Evolutionary conservation across 768 basidiomycete genomes (phyloP).

Genomic region (Lentinus brumalis): DNA sequence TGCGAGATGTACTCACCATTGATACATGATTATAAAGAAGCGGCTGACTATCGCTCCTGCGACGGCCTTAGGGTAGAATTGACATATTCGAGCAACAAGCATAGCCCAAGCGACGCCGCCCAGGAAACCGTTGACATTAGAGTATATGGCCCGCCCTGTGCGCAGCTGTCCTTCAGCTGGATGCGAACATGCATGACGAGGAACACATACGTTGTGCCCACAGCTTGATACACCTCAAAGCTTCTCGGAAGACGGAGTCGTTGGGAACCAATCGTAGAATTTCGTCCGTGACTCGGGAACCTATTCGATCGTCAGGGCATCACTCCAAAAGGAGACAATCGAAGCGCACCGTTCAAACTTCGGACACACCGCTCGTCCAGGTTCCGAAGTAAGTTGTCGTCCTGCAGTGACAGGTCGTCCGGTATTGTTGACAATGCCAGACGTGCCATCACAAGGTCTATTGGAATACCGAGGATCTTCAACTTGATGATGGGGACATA

Average conservation of each 20-base stretch:
- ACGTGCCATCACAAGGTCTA: constrained; percentile 94
- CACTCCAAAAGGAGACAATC: not conserved
- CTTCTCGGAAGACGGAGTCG: constrained; percentile 91
- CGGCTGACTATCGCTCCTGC: constrained; percentile 96
- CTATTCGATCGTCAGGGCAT: constrained; percentile 40
- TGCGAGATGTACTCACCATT: constrained; percentile 64
- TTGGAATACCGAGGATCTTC: constrained; percentile 87
- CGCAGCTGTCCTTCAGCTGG: not conserved
- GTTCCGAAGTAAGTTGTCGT: constrained; percentile 90
- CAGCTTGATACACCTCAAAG: constrained; percentile 92
- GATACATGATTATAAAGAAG: constrained; percentile 98
- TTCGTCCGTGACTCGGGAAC: constrained; percentile 94
- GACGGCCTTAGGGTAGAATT: constrained; percentile 92
- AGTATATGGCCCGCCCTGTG: constrained; percentile 92
- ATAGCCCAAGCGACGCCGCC: constrained; percentile 99
- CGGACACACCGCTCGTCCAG: constrained; percentile 93
- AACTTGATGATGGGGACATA: constrained; percentile 95
- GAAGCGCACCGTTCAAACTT: constrained; percentile 81
- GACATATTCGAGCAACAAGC: constrained; percentile 98
- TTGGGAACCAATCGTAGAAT: constrained; percentile 94
- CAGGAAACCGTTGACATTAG: constrained; percentile 96
- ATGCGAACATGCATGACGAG: not conserved
- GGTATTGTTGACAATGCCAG: constrained; percentile 86
- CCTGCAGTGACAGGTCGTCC: constrained; percentile 85
- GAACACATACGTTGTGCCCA: constrained; percentile 90